These are phyloP conservation scores for Mucor mucedo DNA, from an alignment of 371 early-diverging fungal species.

Conservation along the genomic window DNA sequence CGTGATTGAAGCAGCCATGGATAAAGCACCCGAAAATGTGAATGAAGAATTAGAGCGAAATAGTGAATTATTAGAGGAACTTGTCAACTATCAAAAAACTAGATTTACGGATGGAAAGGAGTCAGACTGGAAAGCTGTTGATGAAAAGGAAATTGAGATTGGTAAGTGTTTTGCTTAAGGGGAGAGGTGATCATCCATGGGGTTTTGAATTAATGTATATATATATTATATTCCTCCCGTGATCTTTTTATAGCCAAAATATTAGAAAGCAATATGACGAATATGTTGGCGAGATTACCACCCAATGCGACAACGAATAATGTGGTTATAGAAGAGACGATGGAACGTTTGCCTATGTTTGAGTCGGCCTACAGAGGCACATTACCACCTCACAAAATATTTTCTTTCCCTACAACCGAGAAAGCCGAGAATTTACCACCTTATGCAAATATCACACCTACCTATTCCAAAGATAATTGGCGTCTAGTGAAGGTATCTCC, in stretches of 20 bases:
- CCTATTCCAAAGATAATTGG: constrained; percentile 53
- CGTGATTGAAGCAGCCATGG: constrained; percentile 31
- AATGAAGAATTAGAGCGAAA: constrained; percentile 41
- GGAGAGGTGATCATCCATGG: too few species aligned
- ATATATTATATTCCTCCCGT: too few species aligned
- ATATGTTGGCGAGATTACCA: constrained; percentile 42
- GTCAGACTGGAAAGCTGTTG: constrained; percentile 30
- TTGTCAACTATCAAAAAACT: constrained; percentile 43
- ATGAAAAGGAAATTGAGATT: constrained; percentile 40
- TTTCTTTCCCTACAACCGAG: constrained; percentile 60
- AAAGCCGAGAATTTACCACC: constrained; percentile 45
- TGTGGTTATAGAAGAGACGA: constrained; percentile 50
- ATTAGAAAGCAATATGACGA: constrained; percentile 46
- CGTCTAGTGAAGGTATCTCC: constrained; percentile 25
- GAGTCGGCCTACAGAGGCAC: constrained; percentile 59
- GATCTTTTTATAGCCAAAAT: constrained; percentile 40
- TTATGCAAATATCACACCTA: constrained; percentile 49
- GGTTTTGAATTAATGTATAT: background rate
- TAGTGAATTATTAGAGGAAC: constrained; percentile 31
- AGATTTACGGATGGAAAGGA: constrained; percentile 36
- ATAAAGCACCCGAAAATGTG: constrained; percentile 18
- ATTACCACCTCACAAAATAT: constrained; percentile 58
- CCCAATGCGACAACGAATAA: constrained; percentile 48
- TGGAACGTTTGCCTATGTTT: constrained; percentile 48
- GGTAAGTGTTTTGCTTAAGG: constrained; percentile 22